Base-by-base conservation (phyloP, 768 basidiomycete genomes). In the Dictyophora rubrovolvata region DNA sequence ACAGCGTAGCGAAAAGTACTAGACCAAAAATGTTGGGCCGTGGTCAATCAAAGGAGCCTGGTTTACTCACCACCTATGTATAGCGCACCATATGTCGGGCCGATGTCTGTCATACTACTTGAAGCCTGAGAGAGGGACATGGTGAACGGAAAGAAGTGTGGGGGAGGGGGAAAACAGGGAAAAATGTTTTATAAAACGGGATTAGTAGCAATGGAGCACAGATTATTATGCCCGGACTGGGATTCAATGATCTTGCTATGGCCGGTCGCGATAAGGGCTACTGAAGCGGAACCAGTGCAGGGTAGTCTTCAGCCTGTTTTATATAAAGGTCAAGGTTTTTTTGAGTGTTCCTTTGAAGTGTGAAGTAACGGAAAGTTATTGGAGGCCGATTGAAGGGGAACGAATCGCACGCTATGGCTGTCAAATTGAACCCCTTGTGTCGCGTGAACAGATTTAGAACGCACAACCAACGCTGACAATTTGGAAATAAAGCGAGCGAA, bases 1-100 rank as follows among this genome's bases (percentile, higher is more conserved):
- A 56, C 55, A 56, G 48, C 2, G 55, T 56, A 33, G 55, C 55
- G 21, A 56, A 56, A 6, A 56, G 23, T 14, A 56, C 55, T 56
- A 28, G 42, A 16, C 28, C 4, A 56, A 16, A 23, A 33, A 16
- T 28, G 16, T 17, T 35, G 35, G 6, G 20, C 47, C 4, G 12
- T 21, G 8, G 5, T 55, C n/a, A n/a, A 20, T 11, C 10, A 10
- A 20, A 42, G 20, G 16, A 9, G 18, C 11, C 10, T 8, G 5
- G 22, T 20, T 8, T n/a, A 55, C 54, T 42, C 42, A 55, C 54
- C 54, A 16, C 54, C 54, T 18, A 55, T 55, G 54, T 42, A 33
- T 33, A 55, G 10, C 17, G 54, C 54, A 21, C 54, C 54, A 17
- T 55, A 55, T 7, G 54, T 55, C 50, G 12, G 50, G 18, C 14